phyloP scores from a whole-genome alignment of 78 protist species.

The Dictyostelium firmibasis region DNA sequence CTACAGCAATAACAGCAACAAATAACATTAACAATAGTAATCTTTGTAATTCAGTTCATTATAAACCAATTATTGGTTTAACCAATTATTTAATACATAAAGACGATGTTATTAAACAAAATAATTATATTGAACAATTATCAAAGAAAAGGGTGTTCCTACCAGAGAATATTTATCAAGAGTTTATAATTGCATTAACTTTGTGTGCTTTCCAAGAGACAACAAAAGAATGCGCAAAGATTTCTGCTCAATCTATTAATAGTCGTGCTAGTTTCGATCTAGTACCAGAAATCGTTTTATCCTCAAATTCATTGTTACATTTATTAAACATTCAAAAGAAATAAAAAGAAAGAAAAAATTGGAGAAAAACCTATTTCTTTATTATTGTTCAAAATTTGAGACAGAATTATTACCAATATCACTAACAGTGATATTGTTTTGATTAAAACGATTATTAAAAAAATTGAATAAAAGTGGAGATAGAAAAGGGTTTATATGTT shows the following conservation, averaged over 20 bases:
- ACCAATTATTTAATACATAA: slow-evolving; percentile 10
- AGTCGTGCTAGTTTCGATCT: slow-evolving; percentile 55
- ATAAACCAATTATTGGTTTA: slow-evolving; percentile 7
- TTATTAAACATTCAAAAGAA: slow-evolving; percentile 1
- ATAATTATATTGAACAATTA: background rate
- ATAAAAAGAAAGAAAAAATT: background rate
- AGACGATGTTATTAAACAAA: background rate
- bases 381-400: background rate
- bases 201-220: slow-evolving; percentile 74
- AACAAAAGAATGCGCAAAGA: slow-evolving; percentile 27
- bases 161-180: slow-evolving; percentile 25
- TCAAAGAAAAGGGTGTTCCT: slow-evolving; percentile 35
- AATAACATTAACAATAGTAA: background rate
- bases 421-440: background rate
- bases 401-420: background rate
- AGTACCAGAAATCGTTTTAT: slow-evolving; percentile 52
- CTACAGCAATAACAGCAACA: background rate
- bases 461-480: background rate
- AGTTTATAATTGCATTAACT: slow-evolving; percentile 28
- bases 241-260: slow-evolving; percentile 21
- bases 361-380: background rate
- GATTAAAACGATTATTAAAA: background rate
- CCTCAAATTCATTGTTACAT: slow-evolving; percentile 33
- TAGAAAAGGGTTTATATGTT: background rate
- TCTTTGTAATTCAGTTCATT: background rate